Evolutionary conservation across 495 filamentous ascomycete species (phyloP).

Genomic region (Penicilliopsis zonata): DNA sequence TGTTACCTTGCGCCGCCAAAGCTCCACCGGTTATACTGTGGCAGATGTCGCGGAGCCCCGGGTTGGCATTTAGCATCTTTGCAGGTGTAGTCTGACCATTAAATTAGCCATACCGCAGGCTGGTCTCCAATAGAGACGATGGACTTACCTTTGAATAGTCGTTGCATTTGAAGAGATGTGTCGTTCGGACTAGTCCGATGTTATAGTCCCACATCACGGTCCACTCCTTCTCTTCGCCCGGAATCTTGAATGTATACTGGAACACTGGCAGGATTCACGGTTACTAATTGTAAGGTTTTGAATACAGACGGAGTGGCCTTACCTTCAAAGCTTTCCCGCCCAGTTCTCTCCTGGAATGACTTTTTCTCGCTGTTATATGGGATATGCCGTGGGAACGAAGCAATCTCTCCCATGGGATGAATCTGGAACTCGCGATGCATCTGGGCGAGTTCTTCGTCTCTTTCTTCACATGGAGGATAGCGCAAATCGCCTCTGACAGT

Average conservation of each 20-base stretch:
- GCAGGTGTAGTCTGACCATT: conserved; percentile 63
- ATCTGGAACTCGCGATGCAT: conserved; percentile 50
- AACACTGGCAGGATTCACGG: conserved; percentile 47
- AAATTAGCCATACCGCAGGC: conserved; percentile 6
- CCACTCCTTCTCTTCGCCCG: conserved; percentile 53
- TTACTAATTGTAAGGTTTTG: too few relatives aligned
- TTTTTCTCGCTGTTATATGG: conserved; percentile 94
- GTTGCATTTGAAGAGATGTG: conserved; percentile 85
- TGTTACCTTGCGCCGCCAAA: conserved; percentile 73
- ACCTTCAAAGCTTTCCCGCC: conserved; percentile 84
- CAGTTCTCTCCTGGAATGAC: conserved; percentile 70
- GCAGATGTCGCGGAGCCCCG: conserved; percentile 71
- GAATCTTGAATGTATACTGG: conserved; percentile 75
- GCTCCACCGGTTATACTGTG: conserved; percentile 93
- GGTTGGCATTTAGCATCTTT: conserved; percentile 67
- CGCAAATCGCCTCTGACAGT: conserved; percentile 49
- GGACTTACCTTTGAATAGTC: conserved; percentile 66
- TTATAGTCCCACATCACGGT: conserved; percentile 95
- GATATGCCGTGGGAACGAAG: conserved; percentile 59
- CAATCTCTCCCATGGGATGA: conserved; percentile 56
- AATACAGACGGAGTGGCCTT: too few relatives aligned
- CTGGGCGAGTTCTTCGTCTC: conserved; percentile 40
- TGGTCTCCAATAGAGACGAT: not conserved
- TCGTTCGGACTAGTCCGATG: conserved; percentile 87
- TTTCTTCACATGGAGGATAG: conserved; percentile 54